phyloP scores from a whole-genome alignment of 352 stramenopile genomes.

The Phytophthora crassamura region DNA sequence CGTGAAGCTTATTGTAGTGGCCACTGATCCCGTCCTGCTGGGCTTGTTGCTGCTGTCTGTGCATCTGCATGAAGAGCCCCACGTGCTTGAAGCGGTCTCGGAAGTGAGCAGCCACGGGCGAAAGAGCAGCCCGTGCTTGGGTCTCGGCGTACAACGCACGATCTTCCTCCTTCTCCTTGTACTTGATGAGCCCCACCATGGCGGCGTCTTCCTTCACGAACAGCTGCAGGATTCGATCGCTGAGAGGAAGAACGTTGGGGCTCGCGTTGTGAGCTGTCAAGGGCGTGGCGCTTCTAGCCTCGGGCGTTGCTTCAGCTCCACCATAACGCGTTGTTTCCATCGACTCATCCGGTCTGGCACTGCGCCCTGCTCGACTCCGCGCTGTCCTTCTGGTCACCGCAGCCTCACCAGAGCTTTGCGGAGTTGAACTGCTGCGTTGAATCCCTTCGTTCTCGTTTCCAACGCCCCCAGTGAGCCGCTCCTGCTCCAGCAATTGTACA shows the following conservation, averaged over 20 bases:
- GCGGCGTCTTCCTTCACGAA: slow-evolving; percentile 63
- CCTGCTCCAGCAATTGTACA: slow-evolving; percentile 50
- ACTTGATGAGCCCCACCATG: slow-evolving; percentile 70
- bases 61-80: slow-evolving; percentile 49
- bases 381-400: slow-evolving; percentile 13
- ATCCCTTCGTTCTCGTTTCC: slow-evolving; percentile 5
- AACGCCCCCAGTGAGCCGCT: slow-evolving; percentile 26
- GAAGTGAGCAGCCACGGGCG: slow-evolving; percentile 55
- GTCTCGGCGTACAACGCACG: slow-evolving; percentile 42
- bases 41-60: slow-evolving; percentile 34
- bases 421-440: slow-evolving; percentile 3
- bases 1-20: slow-evolving; percentile 69
- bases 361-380: slow-evolving; percentile 18
- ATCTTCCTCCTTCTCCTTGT: slow-evolving; percentile 59
- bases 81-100: slow-evolving; percentile 78
- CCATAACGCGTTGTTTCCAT: slow-evolving; percentile 7
- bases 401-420: background rate
- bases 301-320: slow-evolving; percentile 9
- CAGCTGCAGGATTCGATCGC: slow-evolving; percentile 49
- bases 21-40: slow-evolving; percentile 63
- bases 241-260: background rate
- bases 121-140: slow-evolving; percentile 52
- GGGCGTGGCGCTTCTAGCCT: slow-evolving; percentile 3
- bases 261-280: background rate
- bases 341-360: slow-evolving; percentile 7